Conservation (phyloP, 805 yeast species). For the Candida manassasensis region DNA sequence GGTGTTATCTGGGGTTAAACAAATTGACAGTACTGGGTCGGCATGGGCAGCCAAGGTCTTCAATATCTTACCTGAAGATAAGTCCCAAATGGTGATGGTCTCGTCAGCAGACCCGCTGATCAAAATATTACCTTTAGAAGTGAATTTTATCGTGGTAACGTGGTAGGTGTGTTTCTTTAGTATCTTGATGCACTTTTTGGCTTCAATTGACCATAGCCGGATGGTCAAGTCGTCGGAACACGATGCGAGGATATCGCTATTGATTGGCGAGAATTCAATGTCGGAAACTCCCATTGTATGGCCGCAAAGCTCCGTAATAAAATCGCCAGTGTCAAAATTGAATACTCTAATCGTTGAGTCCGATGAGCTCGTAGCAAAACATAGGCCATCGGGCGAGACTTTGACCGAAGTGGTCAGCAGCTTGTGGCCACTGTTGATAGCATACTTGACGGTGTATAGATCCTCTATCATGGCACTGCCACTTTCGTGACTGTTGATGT, state of each 20-base stretch:
- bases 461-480: conserved; percentile 1
- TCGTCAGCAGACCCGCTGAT: conserved; percentile 88
- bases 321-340: conserved; percentile 20
- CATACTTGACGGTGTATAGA: conserved; percentile 1
- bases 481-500: background rate
- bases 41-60: conserved; percentile 88
- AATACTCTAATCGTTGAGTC: conserved; percentile 25
- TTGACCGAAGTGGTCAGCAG: conserved; percentile 41
- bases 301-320: conserved; percentile 40
- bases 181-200: conserved; percentile 46
- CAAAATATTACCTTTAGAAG: conserved; percentile 68
- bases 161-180: conserved; percentile 82
- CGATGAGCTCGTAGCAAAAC: conserved; percentile 49
- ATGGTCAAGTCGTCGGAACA: conserved; percentile 84
- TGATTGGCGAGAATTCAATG: conserved; percentile 68
- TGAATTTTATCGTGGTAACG: conserved; percentile 68
- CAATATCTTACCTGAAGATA: conserved; percentile 59
- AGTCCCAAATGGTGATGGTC: conserved; percentile 88
- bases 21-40: conserved; percentile 77
- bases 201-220: conserved; percentile 60
- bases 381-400: conserved; percentile 57
- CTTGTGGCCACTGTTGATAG: conserved; percentile 3
- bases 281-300: conserved; percentile 74
- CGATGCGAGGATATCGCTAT: conserved; percentile 67
- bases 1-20: conserved; percentile 73